Base-by-base conservation (phyloP, 2,329 filamentous ascomycete species). In the Clonostachys sp. region DNA sequence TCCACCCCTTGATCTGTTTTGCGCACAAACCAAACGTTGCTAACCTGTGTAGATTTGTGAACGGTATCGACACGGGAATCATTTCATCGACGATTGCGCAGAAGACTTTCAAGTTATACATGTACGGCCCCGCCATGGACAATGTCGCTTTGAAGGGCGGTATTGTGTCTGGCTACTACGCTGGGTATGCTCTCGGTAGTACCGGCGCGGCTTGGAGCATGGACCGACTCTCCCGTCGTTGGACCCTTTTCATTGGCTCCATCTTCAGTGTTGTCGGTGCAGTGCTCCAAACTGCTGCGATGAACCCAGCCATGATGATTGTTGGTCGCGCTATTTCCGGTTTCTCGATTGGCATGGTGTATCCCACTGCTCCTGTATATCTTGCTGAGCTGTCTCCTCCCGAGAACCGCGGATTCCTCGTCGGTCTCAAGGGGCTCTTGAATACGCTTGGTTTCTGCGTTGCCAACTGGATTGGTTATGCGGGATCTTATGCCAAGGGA, bases 391-490 rank as follows among this genome's bases (percentile, higher is more conserved):
- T 62, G 6, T 52, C 57, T 3, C 54, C 55, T 13, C 53, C 59
- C 3, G 50, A 56, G 48, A 58, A 58, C 36, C 55, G 59, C 8
- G 59, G 52, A 1, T 57, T 57, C 30, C 50, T 62, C 10, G 58
- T 60, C 33, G 55, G 47, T 1, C 50, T 65, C 8, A 63, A 67
- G 45, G 65, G 62, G 1, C 52, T 67, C 42, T 59, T 65, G 49
- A 65, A 65, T 34, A 58, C 63, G 1, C 47, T 66, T 6, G 70
- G 68, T 5, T 71, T 63, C 45, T 63, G 66, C 50, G 45, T 55
- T 12, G 68, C 65, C 3, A 64, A 62, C 39, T 71, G 67, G 66
- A 62, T 72, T 39, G 68, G 67, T 4, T 70, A 67, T 46, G 62
- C 57, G 3, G 61, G 66, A 10, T 57, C 57, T 4, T 68, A 61